Evolutionary conservation across 2,329 filamentous ascomycete genomes (phyloP).

Genomic region (Exutisphaerella laricina): DNA sequence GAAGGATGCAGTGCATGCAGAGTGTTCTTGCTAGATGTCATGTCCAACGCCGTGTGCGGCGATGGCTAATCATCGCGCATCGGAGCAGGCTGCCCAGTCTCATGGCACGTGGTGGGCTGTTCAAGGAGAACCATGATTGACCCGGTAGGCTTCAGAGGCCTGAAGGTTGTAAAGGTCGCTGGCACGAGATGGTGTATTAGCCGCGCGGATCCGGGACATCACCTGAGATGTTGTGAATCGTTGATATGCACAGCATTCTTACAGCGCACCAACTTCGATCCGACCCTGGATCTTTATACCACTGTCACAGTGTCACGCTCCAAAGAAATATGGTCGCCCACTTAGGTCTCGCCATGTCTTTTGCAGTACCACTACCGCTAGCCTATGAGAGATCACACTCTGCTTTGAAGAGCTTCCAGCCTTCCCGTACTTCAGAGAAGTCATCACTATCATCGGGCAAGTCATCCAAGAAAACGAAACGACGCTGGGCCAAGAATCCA

Average conservation of each 20-base stretch:
- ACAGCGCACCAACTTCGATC: not conserved
- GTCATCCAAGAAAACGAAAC: slow-evolving; percentile 1
- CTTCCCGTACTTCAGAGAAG: not conserved
- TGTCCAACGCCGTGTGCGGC: too few species aligned
- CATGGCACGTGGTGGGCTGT: too few species aligned
- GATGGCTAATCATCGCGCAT: not conserved
- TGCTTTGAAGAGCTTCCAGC: not conserved
- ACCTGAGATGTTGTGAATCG: not conserved
- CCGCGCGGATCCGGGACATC: not conserved
- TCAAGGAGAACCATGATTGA: not conserved
- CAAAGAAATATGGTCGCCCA: not conserved
- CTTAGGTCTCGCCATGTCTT: not conserved
- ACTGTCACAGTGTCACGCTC: too few species aligned
- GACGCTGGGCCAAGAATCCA: not conserved
- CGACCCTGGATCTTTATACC: not conserved
- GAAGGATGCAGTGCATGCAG: not conserved
- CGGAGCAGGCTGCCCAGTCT: not conserved
- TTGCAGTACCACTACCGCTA: not conserved
- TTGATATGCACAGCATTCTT: not conserved
- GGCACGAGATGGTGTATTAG: not conserved
- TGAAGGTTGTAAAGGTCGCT: not conserved
- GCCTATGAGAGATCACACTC: slow-evolving; percentile 1
- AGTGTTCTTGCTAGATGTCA: not conserved
- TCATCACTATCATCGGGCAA: not conserved
- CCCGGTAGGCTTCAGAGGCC: not conserved